These are phyloP conservation scores for Teratosphaeria epicoccoides DNA, from an alignment of 2,329 filamentous ascomycete species.

Conservation along the genomic window DNA sequence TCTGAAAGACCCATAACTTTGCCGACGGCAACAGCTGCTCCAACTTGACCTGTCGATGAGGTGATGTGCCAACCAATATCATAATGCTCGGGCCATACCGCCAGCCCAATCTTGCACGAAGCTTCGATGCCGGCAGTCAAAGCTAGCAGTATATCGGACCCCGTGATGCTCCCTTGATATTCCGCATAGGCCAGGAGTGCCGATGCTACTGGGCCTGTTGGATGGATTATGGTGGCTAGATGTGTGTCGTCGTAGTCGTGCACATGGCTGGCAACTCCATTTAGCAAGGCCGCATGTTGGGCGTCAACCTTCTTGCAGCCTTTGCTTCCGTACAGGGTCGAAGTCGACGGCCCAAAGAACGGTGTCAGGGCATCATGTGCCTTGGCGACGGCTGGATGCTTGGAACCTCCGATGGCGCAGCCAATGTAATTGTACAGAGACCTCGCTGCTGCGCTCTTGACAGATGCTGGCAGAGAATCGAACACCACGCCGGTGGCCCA, in stretches of 20 bases:
- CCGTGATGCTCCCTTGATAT: conserved; percentile 30
- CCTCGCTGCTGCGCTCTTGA: conserved; percentile 35
- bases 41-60: conserved; percentile 41
- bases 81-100: conserved; percentile 46
- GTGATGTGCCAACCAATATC: conserved; percentile 49
- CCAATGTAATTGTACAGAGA: conserved; percentile 47
- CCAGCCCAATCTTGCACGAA: conserved; percentile 42
- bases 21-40: conserved; percentile 42
- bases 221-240: conserved; percentile 46
- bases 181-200: conserved; percentile 42
- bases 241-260: conserved; percentile 50
- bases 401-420: conserved; percentile 42
- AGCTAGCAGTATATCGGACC: conserved; percentile 41
- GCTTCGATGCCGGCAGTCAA: conserved; percentile 44
- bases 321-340: conserved; percentile 27
- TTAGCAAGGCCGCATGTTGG: conserved; percentile 42
- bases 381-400: conserved; percentile 35
- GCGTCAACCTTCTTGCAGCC: conserved; percentile 32
- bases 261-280: conserved; percentile 46
- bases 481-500: conserved; percentile 38
- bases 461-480: conserved; percentile 30
- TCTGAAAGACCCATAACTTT: conserved; percentile 36
- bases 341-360: conserved; percentile 30
- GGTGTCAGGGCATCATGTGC: conserved; percentile 27
- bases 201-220: conserved; percentile 41